phyloP scores from a whole-genome alignment of 225 moss, liverwort and hornwort species.

The Anthoceros angustus region DNA sequence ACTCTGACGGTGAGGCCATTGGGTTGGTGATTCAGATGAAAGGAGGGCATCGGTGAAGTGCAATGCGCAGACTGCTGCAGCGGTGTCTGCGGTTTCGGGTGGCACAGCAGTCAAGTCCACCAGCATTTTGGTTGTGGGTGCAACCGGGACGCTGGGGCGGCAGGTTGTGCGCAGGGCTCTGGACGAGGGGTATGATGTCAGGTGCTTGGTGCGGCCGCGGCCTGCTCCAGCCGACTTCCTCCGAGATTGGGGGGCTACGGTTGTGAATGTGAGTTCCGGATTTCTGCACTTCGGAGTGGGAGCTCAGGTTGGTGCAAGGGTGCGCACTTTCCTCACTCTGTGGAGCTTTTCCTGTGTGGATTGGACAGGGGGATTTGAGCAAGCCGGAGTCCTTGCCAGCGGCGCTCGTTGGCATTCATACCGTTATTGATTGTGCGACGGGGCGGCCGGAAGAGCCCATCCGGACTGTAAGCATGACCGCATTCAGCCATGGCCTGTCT shows the following conservation, averaged over 20 bases:
- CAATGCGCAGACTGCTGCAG: conserved; percentile 15
- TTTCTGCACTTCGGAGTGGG: not conserved
- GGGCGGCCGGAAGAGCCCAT: conserved; percentile 88
- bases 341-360: not conserved
- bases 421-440: conserved; percentile 75
- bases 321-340: not conserved
- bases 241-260: conserved; percentile 82
- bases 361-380: conserved; percentile 57
- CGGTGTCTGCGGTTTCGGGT: conserved; percentile 45
- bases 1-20: no score
- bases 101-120: conserved; percentile 62
- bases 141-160: conserved; percentile 71
- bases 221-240: conserved; percentile 78
- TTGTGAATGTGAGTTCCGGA: conserved; percentile 51
- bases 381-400: conserved; percentile 77
- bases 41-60: no score
- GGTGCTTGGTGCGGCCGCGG: conserved; percentile 76
- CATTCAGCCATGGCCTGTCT: not conserved
- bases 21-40: no score
- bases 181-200: conserved; percentile 84
- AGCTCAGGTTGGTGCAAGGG: not conserved
- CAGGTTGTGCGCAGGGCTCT: conserved; percentile 73
- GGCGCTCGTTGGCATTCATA: conserved; percentile 75
- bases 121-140: conserved; percentile 71
- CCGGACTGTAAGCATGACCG: conserved; percentile 31